Base-by-base conservation (phyloP, 176 grass and related monocot genomes). In the Dactylis glomerata region DNA sequence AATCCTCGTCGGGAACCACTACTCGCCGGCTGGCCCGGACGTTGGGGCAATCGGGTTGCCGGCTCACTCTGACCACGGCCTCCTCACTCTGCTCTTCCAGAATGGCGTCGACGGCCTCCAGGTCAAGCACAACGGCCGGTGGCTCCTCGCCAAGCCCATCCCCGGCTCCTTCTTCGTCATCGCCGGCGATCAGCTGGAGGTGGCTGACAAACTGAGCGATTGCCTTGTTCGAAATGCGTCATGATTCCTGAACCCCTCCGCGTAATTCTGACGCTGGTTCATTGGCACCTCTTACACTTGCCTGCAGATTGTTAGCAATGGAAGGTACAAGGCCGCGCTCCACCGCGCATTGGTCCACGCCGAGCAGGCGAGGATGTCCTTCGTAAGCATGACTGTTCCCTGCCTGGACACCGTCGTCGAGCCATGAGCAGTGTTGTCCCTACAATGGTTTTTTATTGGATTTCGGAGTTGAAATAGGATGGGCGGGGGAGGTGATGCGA, bases 161-260 rank as follows among this genome's bases (percentile, higher is more conserved):
- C 85, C 91, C 2, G 81, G 86, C 44, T 87, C 92, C 1, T 93
- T 87, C 82, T 86, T 98, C 77, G 91, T 95, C 71, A 85, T 93
- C 86, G 78, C 54, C 11, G 92, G 95, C 37, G 95, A 98, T 77
- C 95, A 98, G 27, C 11, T 92, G 62, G 92, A 98, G 95, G 95
- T 94, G 71, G 50, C 15, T 6, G 11, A 28, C 23, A 23, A 90
- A 45, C 5, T 13, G 12, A 69, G n/a, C 16, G 9, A 20, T 19
- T 3, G 5, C 22, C n/a, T 58, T 71, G 19, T 38, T 22, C 76
- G 11, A 31, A 49, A 49, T 17, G 45, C 20, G 24, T 32, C 69
- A 15, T 15, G 14, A 31, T 36, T 36, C 0, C 9, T 42, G 9
- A 42, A 42, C 41, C 1, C 40, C 30, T 26, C 9, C 10, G 6